Evolutionary conservation across 1,284 basidiomycete species (phyloP).

Genomic region (Rhodotorula sp.): DNA sequence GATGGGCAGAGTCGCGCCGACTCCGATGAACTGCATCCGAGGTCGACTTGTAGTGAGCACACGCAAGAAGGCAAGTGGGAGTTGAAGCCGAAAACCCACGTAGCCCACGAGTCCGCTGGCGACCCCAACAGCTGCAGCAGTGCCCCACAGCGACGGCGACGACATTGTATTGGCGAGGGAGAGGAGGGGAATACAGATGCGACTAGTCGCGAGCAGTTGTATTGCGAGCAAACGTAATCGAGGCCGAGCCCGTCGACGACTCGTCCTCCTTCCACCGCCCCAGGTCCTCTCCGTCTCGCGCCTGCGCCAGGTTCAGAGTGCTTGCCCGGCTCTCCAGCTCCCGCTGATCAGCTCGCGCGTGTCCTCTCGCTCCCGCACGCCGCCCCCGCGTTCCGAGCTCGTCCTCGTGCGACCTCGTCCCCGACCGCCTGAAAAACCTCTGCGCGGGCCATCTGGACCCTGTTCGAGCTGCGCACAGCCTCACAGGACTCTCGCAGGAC

Average conservation of each 20-base stretch:
- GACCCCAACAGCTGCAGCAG: slow-evolving; percentile 28
- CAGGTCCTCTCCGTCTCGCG: not conserved
- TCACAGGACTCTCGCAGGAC: not conserved
- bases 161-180: not conserved
- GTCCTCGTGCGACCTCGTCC: not conserved
- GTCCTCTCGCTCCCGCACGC: slow-evolving; percentile 4
- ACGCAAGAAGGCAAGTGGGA: not conserved
- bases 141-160: slow-evolving; percentile 27
- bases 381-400: not conserved
- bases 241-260: no score
- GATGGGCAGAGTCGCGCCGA: slow-evolving; percentile 35
- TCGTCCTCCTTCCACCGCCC: not conserved
- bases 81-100: slow-evolving; percentile 7
- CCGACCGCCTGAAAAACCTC: not conserved
- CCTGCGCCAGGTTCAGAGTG: not conserved
- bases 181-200: not conserved
- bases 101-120: slow-evolving; percentile 38
- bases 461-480: not conserved
- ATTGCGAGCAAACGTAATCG: no score
- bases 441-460: not conserved
- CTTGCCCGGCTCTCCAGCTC: not conserved
- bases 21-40: slow-evolving; percentile 26
- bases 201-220: no score
- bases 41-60: not conserved
- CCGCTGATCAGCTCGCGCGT: not conserved